phyloP scores from a whole-genome alignment of 371 early-diverging fungal genomes.

The Actinomortierella wolfii region DNA sequence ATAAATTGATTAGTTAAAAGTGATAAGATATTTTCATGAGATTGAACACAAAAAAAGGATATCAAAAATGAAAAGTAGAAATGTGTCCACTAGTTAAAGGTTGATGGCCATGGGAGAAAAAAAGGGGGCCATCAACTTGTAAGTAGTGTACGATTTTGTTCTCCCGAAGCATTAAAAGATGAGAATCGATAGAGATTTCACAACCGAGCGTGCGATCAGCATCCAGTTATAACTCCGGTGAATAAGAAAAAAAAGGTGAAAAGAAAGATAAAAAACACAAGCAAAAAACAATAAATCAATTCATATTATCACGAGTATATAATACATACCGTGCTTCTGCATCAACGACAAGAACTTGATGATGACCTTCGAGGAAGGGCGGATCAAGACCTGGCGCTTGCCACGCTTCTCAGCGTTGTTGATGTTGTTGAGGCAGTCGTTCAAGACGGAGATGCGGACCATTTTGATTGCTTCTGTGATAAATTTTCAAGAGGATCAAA shows the following conservation, averaged over 20 bases:
- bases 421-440: slow-evolving; percentile 98
- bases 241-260: slow-evolving; percentile 4
- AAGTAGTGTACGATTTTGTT: slow-evolving; percentile 51
- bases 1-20: neutral
- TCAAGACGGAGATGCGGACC: slow-evolving; percentile 90
- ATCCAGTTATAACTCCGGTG: slow-evolving; percentile 79
- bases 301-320: neutral
- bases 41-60: slow-evolving; percentile 2
- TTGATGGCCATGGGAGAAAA: slow-evolving; percentile 31
- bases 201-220: slow-evolving; percentile 28
- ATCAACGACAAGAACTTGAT: slow-evolving; percentile 98
- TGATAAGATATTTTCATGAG: neutral
- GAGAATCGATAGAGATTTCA: slow-evolving; percentile 48
- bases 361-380: slow-evolving; percentile 97
- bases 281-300: neutral
- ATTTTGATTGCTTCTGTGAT: slow-evolving; percentile 54
- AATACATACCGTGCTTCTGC: slow-evolving; percentile 95
- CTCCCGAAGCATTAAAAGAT: slow-evolving; percentile 79
- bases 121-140: slow-evolving; percentile 50
- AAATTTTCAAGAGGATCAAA: neutral
- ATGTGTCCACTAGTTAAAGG: slow-evolving; percentile 45
- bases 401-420: slow-evolving; percentile 99
- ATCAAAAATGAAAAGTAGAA: neutral
- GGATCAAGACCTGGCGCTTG: slow-evolving; percentile 97
- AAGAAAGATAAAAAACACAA: slow-evolving; percentile 5